Evolutionary conservation across 2,329 filamentous ascomycete genomes (phyloP).

Genomic region (Ploettnerulaceae sp.): DNA sequence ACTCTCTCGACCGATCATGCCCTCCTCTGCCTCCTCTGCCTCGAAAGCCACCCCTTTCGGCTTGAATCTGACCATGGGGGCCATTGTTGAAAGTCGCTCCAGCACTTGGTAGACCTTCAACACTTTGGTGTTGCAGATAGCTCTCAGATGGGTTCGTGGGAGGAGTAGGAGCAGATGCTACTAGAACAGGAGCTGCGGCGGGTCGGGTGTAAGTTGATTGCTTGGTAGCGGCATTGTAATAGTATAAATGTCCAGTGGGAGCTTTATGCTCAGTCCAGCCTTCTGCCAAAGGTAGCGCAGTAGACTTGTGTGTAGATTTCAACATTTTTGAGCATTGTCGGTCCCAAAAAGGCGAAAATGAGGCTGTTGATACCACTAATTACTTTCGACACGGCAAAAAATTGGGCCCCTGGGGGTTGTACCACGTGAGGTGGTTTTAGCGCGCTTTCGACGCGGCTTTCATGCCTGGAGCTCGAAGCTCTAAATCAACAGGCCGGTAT

Average conservation of each 20-base stretch:
- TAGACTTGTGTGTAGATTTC: slow-evolving; percentile 69
- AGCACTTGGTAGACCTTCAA: slow-evolving; percentile 37
- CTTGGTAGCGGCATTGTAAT: slow-evolving; percentile 77
- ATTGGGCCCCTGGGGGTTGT: slow-evolving; percentile 3
- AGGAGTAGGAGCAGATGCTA: slow-evolving; percentile 23
- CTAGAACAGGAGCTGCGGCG: slow-evolving; percentile 20
- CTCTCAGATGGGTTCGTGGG: slow-evolving; percentile 35
- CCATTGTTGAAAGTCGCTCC: slow-evolving; percentile 31
- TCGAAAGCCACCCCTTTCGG: slow-evolving; percentile 38
- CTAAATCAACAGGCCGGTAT: not conserved
- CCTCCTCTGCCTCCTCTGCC: slow-evolving; percentile 47
- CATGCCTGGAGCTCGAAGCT: slow-evolving; percentile 29
- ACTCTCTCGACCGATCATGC: slow-evolving; percentile 43
- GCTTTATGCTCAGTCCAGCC: slow-evolving; percentile 95
- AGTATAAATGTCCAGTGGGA: slow-evolving; percentile 78
- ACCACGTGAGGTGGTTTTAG: not conserved
- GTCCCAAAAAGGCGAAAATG: not conserved
- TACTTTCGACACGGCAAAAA: slow-evolving; percentile 8
- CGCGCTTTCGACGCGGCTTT: slow-evolving; percentile 23
- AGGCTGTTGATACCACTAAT: slow-evolving; percentile 9
- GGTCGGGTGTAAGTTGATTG: slow-evolving; percentile 84
- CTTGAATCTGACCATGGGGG: slow-evolving; percentile 22
- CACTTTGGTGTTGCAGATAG: slow-evolving; percentile 40
- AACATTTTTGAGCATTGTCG: slow-evolving; percentile 50
- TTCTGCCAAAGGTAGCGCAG: slow-evolving; percentile 55